Percentiles rank a stretch among this genome's conserved stretches.
phyloP scores from a whole-genome alignment of 257 asterid species.

The Fraxinus pennsylvanica region DNA sequence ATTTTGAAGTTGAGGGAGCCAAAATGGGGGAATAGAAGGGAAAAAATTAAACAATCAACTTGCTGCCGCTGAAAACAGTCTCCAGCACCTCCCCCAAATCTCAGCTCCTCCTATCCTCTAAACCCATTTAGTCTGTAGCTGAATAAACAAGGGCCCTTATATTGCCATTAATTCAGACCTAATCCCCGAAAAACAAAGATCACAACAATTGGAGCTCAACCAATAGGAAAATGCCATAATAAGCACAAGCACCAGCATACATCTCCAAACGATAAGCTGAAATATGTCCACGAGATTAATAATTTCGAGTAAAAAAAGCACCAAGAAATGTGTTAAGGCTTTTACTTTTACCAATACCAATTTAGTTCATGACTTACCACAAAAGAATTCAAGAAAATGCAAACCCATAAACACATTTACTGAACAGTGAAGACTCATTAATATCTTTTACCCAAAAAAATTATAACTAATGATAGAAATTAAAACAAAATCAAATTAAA shows the following conservation, averaged over 20 bases:
- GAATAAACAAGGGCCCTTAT: neutral
- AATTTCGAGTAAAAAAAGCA: neutral
- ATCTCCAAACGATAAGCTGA: neutral
- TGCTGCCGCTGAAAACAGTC: too few species aligned
- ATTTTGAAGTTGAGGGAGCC: too few species aligned
- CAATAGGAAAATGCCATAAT: neutral
- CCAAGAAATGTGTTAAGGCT: neutral
- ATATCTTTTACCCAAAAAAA: neutral
- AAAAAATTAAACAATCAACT: too few species aligned
- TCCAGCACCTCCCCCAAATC: too few species aligned
- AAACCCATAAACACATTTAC: slow-evolving; percentile 10
- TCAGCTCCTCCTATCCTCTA: too few species aligned
- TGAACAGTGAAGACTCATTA: neutral
- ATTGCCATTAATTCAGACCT: slow-evolving; percentile 5
- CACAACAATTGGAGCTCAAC: slow-evolving; percentile 32
- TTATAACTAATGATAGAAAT: neutral
- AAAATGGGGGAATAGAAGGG: too few species aligned
- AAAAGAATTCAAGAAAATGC: slow-evolving; percentile 22
- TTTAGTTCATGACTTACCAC: slow-evolving; percentile 6
- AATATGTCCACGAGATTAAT: too few species aligned
- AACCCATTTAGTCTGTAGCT: too few species aligned
- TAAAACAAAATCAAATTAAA: slow-evolving; percentile 5
- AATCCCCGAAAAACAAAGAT: slow-evolving; percentile 31
- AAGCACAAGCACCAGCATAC: slow-evolving; percentile 3
- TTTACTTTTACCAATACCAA: neutral